Evolutionary conservation across 2,329 filamentous ascomycete genomes (phyloP), one percentile per base, ranked within the genome.

Genomic region (Paecilomyces sp.): DNA sequence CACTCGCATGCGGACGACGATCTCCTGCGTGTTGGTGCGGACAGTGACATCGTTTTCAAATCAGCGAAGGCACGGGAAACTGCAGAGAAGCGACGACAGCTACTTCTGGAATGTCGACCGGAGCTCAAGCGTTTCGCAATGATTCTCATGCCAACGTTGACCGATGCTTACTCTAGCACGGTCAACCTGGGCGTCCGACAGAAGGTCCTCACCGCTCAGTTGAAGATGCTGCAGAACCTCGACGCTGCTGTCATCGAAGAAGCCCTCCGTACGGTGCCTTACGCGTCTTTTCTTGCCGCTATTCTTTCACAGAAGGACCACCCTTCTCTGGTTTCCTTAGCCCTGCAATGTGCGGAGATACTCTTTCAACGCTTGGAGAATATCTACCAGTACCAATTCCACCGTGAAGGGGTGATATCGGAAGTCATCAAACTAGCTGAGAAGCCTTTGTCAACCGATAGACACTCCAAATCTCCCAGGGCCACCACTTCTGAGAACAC

Each of bases 141-240:
- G 64, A 94, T 99, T 61, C 82, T 99, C 11, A 89, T 99, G 64
- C 94, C 94, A 0, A 99, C 94, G 2, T 79, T 99, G 63, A 97
- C 94, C 31, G 92, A 99, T 73, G 93, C 92, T 0, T 99, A 96
- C 71, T 97, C 94, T 11, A 97, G 94, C 74, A 99, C 94, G 0
- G 93, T 99, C 64, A 99, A 99, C 70, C 79, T 97, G 15, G 91
- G 86, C 59, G 94, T 99, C 50, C 89, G 95, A 24, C 91, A 97
- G 71, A 97, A 96, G 76, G 94, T 99, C 2, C 82, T 99, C 34
- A 91, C 87, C 22, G 94, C 93, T n/a, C 94, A 99, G 70, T 79
- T 97, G 53, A 97, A 97, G 78, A 97, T 99, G 91, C 83, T 99
- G 9, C 96, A 92, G 12, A 96, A 97, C 65, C 78, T 99, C n/a